phyloP scores from a whole-genome alignment of 140 eudicot genomes.

The Anethum foeniculum region DNA sequence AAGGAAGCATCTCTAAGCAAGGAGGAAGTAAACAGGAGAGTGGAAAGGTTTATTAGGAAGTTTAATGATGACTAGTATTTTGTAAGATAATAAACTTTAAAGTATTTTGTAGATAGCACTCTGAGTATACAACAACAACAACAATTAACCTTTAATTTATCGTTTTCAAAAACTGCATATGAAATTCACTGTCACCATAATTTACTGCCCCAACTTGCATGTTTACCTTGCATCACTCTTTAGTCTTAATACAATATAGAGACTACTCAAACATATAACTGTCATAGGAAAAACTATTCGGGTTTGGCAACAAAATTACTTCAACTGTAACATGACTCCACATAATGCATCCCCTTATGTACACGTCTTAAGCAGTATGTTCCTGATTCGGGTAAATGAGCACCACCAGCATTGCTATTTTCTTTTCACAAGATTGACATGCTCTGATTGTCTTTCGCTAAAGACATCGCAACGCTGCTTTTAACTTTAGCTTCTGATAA shows the following conservation, averaged over 20 bases:
- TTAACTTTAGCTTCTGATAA: slow-evolving; percentile 13
- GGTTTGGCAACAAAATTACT: slow-evolving; percentile 7
- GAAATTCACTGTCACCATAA: not conserved
- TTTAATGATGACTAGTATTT: slow-evolving; percentile 47
- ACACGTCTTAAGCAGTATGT: slow-evolving; percentile 4
- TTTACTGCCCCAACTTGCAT: not conserved
- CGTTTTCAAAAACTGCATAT: slow-evolving; percentile 8
- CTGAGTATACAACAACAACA: not conserved
- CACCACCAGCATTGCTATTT: slow-evolving; percentile 8
- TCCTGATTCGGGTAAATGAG: slow-evolving; percentile 11
- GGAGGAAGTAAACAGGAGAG: slow-evolving; percentile 83
- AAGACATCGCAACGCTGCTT: not conserved
- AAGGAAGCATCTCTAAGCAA: slow-evolving; percentile 59
- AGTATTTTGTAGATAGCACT: not conserved
- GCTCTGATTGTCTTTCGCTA: not conserved
- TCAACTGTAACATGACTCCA: not conserved
- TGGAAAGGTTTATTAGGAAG: slow-evolving; percentile 74
- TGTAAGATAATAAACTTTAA: not conserved
- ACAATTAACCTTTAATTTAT: slow-evolving; percentile 10
- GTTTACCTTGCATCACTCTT: slow-evolving; percentile 3
- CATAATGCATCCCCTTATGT: slow-evolving; percentile 5
- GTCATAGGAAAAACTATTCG: not conserved
- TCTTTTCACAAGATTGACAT: not conserved
- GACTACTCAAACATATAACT: not conserved
- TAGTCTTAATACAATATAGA: not conserved